Conservation (phyloP, 805 yeast genomes). For the Scheffersomyces spartinae region DNA sequence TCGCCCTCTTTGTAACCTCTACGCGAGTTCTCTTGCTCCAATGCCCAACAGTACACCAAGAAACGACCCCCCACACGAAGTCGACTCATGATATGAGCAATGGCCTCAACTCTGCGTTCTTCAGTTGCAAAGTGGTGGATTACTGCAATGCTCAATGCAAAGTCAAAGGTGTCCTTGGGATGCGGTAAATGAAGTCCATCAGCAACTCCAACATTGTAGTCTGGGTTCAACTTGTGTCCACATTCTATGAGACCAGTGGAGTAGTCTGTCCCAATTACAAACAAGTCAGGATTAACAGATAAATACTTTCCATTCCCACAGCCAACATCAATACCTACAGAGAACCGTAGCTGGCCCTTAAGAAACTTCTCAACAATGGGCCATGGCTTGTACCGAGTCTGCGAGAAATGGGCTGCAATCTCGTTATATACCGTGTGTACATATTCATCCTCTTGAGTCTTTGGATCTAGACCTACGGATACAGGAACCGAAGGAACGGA, state of each 20-base stretch:
- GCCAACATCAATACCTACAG: constrained; percentile 85
- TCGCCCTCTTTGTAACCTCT: constrained; percentile 87
- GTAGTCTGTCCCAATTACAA: constrained; percentile 63
- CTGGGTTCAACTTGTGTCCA: constrained; percentile 40
- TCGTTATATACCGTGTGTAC: constrained; percentile 92
- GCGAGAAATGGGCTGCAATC: constrained; percentile 87
- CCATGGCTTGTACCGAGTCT: constrained; percentile 95
- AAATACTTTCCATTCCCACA: constrained; percentile 96
- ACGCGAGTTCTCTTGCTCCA: constrained; percentile 80
- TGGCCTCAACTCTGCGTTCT: constrained; percentile 68
- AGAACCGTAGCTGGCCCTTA: constrained; percentile 32
- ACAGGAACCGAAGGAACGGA: constrained; percentile 21
- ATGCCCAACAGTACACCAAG: constrained; percentile 90
- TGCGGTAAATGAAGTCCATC: constrained; percentile 60
- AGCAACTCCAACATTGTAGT: constrained; percentile 57
- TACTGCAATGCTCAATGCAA: constrained; percentile 92
- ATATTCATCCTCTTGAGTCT: constrained; percentile 54
- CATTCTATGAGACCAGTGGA: constrained; percentile 60
- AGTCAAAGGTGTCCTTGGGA: constrained; percentile 39
- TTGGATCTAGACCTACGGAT: constrained; percentile 29
- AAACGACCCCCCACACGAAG: constrained; percentile 54
- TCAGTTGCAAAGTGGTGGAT: constrained; percentile 90
- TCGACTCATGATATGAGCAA: constrained; percentile 51
- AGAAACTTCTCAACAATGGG: constrained; percentile 80
- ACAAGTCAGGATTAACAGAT: constrained; percentile 55